Base-by-base conservation (phyloP, 116 monocot species). In the Papilionanthe hybrid region DNA sequence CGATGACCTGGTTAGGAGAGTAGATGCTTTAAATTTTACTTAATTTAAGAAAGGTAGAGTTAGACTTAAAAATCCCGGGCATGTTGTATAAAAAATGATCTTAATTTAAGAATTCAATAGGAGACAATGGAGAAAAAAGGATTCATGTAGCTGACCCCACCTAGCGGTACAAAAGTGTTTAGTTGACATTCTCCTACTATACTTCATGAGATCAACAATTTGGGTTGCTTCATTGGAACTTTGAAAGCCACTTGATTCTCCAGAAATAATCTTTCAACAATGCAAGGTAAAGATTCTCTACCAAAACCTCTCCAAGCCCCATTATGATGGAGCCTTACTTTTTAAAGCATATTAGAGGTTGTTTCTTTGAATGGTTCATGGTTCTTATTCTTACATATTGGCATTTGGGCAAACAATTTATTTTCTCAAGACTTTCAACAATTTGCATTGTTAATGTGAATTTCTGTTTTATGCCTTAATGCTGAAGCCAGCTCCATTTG, bases 321-420 rank as follows among this genome's bases (percentile, higher is more conserved):
- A 6, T 22, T 60, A 6, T 23, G 22, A 23, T 9, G 23, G 22
- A 60, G 25, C 60, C 60, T 56, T 4, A 56, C 1, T 20, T 56
- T 56, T 45, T 45, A 8, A 43, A 45, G 10, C 5, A 45, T 3
- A 53, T 53, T 18, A 15, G 15, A 15, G 2, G 13, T 49, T 11
- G 12, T 11, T 49, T 49, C 13, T 49, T 29, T 29, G 2, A 37
- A 13, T 17, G 7, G 11, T 69, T 69, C 37, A 69, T 17, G 37
- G 32, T 69, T 69, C 37, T 69, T 69, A 69, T 69, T 69, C 32
- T 69, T 8, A 69, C 69, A 17, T 69, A 37, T 32, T 69, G 20
- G 15, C 37, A 29, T 17, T 13, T 32, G 3, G 27, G 15, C 15
- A 30, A 29, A 68, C 29, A 13, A 68, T 30, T 68, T 8, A 3